Conservation (phyloP, 805 yeast genomes). For the Blastobotrys muscicola region DNA sequence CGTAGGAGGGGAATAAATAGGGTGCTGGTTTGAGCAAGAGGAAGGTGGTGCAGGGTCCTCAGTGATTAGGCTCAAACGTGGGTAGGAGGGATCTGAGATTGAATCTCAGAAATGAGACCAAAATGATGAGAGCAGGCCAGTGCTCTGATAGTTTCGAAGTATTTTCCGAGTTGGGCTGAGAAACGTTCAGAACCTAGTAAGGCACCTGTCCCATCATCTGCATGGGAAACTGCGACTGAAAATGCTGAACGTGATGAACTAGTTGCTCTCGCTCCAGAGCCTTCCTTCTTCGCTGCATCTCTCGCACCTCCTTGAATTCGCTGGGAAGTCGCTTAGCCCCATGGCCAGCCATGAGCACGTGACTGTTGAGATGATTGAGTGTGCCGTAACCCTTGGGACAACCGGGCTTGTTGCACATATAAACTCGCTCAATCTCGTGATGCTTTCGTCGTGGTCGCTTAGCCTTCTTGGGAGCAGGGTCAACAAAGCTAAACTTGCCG, state of each 20-base stretch:
- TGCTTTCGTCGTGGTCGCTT: slow-evolving; percentile 46
- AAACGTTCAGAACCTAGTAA: too few species aligned
- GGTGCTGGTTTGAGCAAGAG: too few species aligned
- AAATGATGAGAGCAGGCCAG: too few species aligned
- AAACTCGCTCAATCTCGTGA: slow-evolving; percentile 46
- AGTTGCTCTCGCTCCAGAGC: slow-evolving; percentile 30
- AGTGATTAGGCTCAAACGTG: too few species aligned
- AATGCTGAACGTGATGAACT: not conserved
- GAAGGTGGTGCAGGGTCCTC: too few species aligned
- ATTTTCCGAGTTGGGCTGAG: too few species aligned
- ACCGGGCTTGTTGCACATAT: slow-evolving; percentile 37
- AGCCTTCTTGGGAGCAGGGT: slow-evolving; percentile 1
- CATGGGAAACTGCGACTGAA: too few species aligned
- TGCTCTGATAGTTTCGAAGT: too few species aligned
- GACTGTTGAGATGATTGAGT: slow-evolving; percentile 49
- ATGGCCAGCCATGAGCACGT: slow-evolving; percentile 43
- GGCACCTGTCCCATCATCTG: too few species aligned
- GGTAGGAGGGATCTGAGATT: slow-evolving; percentile 4
- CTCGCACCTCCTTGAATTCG: slow-evolving; percentile 44
- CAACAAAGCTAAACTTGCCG: too few species aligned
- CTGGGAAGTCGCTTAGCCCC: slow-evolving; percentile 46
- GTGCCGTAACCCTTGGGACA: slow-evolving; percentile 53
- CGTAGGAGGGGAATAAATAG: too few species aligned
- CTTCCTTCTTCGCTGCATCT: slow-evolving; percentile 26
- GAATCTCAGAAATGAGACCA: too few species aligned